Evolutionary conservation across 148 eudicot genomes (phyloP).

Genomic region (Nepenthes gracilis): DNA sequence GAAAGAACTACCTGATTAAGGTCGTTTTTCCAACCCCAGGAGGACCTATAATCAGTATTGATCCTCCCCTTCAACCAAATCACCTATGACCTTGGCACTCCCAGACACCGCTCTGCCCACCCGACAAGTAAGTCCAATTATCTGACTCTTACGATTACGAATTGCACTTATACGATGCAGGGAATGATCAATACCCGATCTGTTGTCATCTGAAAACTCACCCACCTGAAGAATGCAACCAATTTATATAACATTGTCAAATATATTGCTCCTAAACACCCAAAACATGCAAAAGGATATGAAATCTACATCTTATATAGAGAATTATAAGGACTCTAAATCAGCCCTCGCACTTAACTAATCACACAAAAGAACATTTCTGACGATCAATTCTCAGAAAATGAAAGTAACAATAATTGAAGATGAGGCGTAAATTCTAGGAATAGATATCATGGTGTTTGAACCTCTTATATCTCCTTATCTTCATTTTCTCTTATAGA

Average conservation of each 20-base stretch:
- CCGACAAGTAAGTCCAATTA: slow-evolving; percentile 94
- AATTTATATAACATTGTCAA: slow-evolving; percentile 7
- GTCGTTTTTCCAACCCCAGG: slow-evolving; percentile 99
- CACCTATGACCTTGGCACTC: slow-evolving; percentile 89
- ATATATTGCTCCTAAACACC: background rate
- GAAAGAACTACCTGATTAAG: slow-evolving; percentile 62
- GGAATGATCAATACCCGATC: slow-evolving; percentile 89
- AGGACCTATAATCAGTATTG: slow-evolving; percentile 94
- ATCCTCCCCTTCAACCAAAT: slow-evolving; percentile 90
- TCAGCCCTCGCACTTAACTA: too few species aligned
- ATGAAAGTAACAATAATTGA: too few species aligned
- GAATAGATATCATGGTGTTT: too few species aligned
- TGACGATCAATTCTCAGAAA: too few species aligned
- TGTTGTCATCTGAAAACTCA: slow-evolving; percentile 95
- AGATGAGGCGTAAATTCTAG: too few species aligned
- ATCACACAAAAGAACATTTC: too few species aligned
- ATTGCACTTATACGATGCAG: slow-evolving; percentile 97
- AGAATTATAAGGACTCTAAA: too few species aligned
- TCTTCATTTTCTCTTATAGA: too few species aligned
- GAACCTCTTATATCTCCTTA: too few species aligned
- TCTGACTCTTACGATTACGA: slow-evolving; percentile 84
- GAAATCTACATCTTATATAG: background rate
- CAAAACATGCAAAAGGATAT: background rate
- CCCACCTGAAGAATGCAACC: slow-evolving; percentile 67
- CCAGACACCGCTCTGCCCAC: slow-evolving; percentile 96